These are phyloP conservation scores for Powellomyces hirtus DNA, from an alignment of 192 early-diverging fungal species.

Conservation along the genomic window DNA sequence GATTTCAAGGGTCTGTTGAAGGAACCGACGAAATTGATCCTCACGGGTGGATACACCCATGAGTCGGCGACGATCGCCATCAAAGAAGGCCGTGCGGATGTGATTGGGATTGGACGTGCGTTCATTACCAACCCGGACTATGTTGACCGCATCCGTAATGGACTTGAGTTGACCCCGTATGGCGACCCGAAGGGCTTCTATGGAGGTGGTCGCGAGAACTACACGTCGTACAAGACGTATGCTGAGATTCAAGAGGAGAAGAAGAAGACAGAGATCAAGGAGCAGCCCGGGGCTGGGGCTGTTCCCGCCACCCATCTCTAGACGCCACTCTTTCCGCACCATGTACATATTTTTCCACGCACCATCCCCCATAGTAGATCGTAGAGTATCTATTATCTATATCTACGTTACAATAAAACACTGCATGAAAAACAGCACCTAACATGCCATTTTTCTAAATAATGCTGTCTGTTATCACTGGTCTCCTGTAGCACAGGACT, in stretches of 20 bases:
- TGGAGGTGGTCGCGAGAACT: slow-evolving; percentile 29
- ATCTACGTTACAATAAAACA: no score
- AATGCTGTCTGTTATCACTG: neutral
- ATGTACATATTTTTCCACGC: no score
- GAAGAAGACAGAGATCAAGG: no score
- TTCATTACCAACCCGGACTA: slow-evolving; percentile 55
- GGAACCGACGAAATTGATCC: slow-evolving; percentile 21
- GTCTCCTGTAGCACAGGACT: neutral
- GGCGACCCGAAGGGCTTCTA: slow-evolving; percentile 33
- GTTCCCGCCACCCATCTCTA: no score
- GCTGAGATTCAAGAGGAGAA: slow-evolving; percentile 16
- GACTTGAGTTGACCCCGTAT: slow-evolving; percentile 27
- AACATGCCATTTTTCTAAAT: no score
- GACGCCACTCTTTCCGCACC: no score
- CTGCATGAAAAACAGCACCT: no score
- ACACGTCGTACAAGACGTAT: slow-evolving; percentile 39
- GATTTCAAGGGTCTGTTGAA: neutral
- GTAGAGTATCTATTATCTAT: no score
- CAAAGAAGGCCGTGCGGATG: slow-evolving; percentile 26
- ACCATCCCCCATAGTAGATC: no score
- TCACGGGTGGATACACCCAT: slow-evolving; percentile 37
- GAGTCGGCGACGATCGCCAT: slow-evolving; percentile 32
- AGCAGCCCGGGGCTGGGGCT: no score
- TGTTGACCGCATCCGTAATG: slow-evolving; percentile 29
- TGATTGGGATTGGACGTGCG: slow-evolving; percentile 39